Base-by-base conservation (phyloP, 495 filamentous ascomycete species). In the Aspergillus biplanus region DNA sequence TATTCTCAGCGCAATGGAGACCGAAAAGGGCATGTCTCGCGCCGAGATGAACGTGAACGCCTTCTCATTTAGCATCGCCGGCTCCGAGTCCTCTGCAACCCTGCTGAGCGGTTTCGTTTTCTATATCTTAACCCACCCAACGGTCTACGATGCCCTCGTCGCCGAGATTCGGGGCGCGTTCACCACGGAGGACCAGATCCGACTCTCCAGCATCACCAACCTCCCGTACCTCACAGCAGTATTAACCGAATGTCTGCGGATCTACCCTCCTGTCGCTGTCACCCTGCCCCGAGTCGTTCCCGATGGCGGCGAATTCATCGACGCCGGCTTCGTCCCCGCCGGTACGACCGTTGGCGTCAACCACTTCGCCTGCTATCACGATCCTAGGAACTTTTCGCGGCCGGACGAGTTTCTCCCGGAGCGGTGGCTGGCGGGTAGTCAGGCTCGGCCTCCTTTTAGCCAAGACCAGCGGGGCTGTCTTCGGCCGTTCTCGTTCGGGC, bases 31-130 rank as follows among this genome's bases (percentile, higher is more conserved):
- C 12, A 68, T 85, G 69, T 74, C 62, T 6, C 59, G 31, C 13
- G 65, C 63, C 0, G 77, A 83, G 54, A 78, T 85, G 21, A 74
- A 83, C 32, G 65, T 78, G 0, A 86, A 70, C 33, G 60, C 71
- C 0, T 60, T 58, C 4, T 5, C 71, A 1, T 49, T 84, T 34
- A 80, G 85, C 39, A 16, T 84, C 5, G 84, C 82, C 0, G 83
- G 84, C 0, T 74, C 70, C 39, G 82, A 84, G 52, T 83, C 84
- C 0, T 81, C 83, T 0, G 75, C 79, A 0, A 85, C 82, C 1
- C 70, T 80, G 16, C 70, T 89, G 6, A 75, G 81, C 0, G 86
- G 79, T 0, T 76, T 82, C 11, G 77, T 78, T 0, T 84, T 78
- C 16, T 78, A 82, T 49, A 68, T 87, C 13, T 66, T 83, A 4